Base-by-base conservation (phyloP, 1,284 basidiomycete species). In the Trametes pubescens region DNA sequence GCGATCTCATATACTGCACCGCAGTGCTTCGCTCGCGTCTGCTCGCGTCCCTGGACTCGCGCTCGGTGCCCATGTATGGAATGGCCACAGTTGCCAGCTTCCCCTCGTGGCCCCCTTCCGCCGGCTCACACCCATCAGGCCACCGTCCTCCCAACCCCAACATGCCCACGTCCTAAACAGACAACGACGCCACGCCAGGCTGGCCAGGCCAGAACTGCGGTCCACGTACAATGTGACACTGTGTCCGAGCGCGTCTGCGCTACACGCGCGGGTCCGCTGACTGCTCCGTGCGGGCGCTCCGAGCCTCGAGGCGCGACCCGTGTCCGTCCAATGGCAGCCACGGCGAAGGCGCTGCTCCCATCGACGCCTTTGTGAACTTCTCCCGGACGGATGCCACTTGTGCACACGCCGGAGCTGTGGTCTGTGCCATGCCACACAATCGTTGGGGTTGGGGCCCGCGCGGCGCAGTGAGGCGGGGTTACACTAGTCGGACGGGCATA, bases 261-360 rank as follows among this genome's bases (percentile, higher is more conserved):
- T 22, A 35, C 49, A 54, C 46, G 40, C 8, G 48, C 63, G 37
- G 38, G 62, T 68, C 67, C 67, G 67, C 61, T 68, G 66, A 68
- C 67, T 61, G 64, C 53, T 56, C 57, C 65, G 62, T 61, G 43
- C 32, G 57, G 46, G 66, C 67, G 67, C 67, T 68, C 67, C 67
- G 67, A 62, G 60, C 60, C 60, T 51, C 60, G 60, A 56, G 60
- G 60, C 62, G 57, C 51, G 57, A 48, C 55, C 46, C 61, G 37
- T 58, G 51, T 26, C 43, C 44, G 46, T 6, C 10, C 29, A 32
- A 32, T 32, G 29, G 29, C 29, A 32, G 29, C 29, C 38, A 7
- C 44, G 38, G 44, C 34, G 37, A 47, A 47, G 35, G 52, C 29
- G 37, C 38, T 4, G 58, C 57, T 47, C 47, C 24, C 47, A 26